Evolutionary conservation across 805 yeast genomes (phyloP).

Genomic region (Kodamaea laetipori): DNA sequence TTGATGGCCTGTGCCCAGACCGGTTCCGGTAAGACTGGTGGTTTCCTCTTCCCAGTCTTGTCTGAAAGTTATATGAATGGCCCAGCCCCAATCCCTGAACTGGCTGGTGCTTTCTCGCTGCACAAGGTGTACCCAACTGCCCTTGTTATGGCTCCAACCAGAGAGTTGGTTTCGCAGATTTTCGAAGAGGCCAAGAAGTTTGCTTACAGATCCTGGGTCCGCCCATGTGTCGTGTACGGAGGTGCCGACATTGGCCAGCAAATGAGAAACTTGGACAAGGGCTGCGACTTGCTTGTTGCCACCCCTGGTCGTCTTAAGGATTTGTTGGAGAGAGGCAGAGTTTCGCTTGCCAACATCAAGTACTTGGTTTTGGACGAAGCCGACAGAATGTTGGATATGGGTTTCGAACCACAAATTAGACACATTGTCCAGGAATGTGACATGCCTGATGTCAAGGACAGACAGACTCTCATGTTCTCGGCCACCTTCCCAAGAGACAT

Average conservation of each 20-base stretch:
- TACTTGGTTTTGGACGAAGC: constrained; percentile 98
- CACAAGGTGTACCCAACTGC: constrained; percentile 93
- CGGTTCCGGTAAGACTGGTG: constrained; percentile 99
- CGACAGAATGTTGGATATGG: constrained; percentile 99
- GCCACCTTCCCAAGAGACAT: constrained; percentile 99
- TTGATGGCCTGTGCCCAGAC: constrained; percentile 98
- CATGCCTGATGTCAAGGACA: constrained; percentile 87
- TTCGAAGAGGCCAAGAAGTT: constrained; percentile 94
- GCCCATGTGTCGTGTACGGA: constrained; percentile 95
- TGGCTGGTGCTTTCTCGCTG: constrained; percentile 55
- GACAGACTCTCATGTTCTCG: constrained; percentile 98
- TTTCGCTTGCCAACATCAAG: constrained; percentile 85
- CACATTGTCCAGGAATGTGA: constrained; percentile 96
- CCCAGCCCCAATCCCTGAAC: constrained; percentile 63
- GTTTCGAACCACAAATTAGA: constrained; percentile 99
- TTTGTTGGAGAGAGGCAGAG: constrained; percentile 90
- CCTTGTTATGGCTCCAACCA: constrained; percentile 95
- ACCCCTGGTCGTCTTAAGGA: constrained; percentile 99
- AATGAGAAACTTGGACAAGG: constrained; percentile 83
- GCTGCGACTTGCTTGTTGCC: constrained; percentile 95
- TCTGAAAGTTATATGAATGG: constrained; percentile 88
- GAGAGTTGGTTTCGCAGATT: constrained; percentile 98
- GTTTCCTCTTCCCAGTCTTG: constrained; percentile 96
- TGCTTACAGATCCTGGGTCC: constrained; percentile 97
- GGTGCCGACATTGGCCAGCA: constrained; percentile 94